Conservation (phyloP, 106 monocot species). For the Phalaenopsis aphrodite region DNA sequence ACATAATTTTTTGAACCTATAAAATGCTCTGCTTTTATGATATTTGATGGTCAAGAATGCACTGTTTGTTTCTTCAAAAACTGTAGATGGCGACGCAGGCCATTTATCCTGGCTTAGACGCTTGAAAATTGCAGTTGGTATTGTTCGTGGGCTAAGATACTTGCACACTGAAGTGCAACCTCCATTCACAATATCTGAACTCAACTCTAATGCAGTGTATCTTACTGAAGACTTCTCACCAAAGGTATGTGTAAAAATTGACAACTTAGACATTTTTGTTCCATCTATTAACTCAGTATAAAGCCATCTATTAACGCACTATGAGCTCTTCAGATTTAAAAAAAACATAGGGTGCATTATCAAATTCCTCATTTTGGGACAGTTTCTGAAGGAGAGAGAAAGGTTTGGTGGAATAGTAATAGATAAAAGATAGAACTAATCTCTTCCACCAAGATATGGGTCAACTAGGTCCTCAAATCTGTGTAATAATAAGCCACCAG, state of each 20-base stretch:
- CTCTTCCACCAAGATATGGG: too few relatives aligned
- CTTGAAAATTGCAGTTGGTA: constrained; percentile 73
- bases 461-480: too few relatives aligned
- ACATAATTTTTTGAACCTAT: background rate
- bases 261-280: background rate
- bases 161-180: constrained; percentile 78
- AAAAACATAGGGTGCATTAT: too few relatives aligned
- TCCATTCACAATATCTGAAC: constrained; percentile 65
- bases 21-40: background rate
- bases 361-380: too few relatives aligned
- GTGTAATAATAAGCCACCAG: too few relatives aligned
- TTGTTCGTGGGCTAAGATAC: constrained; percentile 73
- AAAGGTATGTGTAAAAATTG: constrained; percentile 45
- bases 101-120: constrained; percentile 90
- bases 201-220: constrained; percentile 73
- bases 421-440: too few relatives aligned
- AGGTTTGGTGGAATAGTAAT: too few relatives aligned
- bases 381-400: too few relatives aligned
- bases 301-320: background rate
- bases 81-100: constrained; percentile 57
- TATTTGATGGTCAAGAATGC: background rate
- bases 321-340: too few relatives aligned
- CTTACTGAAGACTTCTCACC: constrained; percentile 98
- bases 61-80: background rate
- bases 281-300: background rate